These are phyloP conservation scores for Nannochloris sp. DNA, from an alignment of 139 green algal genomes.

Conservation along the genomic window DNA sequence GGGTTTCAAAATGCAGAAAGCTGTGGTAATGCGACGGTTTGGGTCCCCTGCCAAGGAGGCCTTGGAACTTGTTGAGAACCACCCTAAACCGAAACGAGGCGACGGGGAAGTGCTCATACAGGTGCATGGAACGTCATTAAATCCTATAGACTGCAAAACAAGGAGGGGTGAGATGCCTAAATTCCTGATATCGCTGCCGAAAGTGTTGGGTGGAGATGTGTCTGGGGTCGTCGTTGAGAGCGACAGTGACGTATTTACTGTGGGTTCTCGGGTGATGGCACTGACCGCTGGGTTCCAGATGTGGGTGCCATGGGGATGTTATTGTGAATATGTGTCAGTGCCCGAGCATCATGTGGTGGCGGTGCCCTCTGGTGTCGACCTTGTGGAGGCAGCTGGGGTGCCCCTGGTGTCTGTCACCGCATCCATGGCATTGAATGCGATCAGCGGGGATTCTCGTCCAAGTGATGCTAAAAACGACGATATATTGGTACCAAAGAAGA, in stretches of 20 bases:
- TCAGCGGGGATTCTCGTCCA: neutral
- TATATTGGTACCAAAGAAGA: constrained; percentile 14
- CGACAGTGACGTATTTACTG: neutral
- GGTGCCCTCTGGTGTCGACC: constrained; percentile 11
- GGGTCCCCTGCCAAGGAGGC: neutral
- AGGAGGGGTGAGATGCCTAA: constrained; percentile 5
- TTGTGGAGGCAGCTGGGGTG: constrained; percentile 23
- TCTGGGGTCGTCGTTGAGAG: constrained; percentile 7
- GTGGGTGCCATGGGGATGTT: neutral
- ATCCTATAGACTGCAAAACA: constrained; percentile 12
- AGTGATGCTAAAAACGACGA: neutral
- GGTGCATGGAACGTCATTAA: neutral
- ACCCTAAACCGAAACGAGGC: neutral
- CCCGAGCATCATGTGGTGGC: constrained; percentile 2
- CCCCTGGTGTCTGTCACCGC: constrained; percentile 28
- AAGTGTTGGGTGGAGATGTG: constrained; percentile 9
- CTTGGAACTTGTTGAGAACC: neutral
- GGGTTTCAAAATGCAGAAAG: neutral
- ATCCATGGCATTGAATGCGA: constrained; percentile 28
- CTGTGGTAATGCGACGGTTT: neutral
- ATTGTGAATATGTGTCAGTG: neutral
- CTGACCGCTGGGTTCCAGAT: constrained; percentile 4
- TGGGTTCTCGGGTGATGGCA: constrained; percentile 2
- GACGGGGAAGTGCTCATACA: neutral
- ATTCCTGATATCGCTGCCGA: constrained; percentile 8